phyloP scores from a whole-genome alignment of 1,284 basidiomycete genomes.

The Trametes polyzona region DNA sequence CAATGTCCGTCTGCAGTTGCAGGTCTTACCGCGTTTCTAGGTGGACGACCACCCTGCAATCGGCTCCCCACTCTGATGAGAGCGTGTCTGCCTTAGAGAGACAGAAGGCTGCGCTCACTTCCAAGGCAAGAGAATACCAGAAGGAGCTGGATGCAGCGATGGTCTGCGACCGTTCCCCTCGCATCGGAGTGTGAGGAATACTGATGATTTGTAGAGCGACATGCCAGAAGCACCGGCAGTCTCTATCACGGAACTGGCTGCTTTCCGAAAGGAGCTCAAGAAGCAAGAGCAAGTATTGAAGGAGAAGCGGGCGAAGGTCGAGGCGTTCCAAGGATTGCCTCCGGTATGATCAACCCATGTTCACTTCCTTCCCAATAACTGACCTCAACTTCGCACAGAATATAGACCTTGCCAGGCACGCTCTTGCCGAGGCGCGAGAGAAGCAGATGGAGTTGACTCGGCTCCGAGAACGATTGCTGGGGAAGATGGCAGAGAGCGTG shows the following conservation, averaged over 20 bases:
- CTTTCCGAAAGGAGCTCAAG: conserved; percentile 42
- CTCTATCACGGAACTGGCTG: conserved; percentile 42
- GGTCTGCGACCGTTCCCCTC: conserved; percentile 28
- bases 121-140: conserved; percentile 51
- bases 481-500: conserved; percentile 47
- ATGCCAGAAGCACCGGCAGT: conserved; percentile 38
- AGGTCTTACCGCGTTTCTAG: conserved; percentile 29
- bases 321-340: conserved; percentile 51
- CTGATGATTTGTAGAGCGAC: conserved; percentile 30
- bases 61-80: conserved; percentile 33
- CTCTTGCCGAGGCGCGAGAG: conserved; percentile 44
- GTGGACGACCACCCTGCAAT: conserved; percentile 40
- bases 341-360: conserved; percentile 38
- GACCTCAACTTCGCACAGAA: conserved; percentile 39
- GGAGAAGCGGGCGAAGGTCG: conserved; percentile 46
- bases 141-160: conserved; percentile 40
- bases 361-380: background rate
- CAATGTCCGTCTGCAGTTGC: background rate
- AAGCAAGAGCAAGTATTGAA: conserved; percentile 44
- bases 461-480: conserved; percentile 49
- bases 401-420: conserved; percentile 47
- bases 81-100: conserved; percentile 39
- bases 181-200: background rate
- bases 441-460: conserved; percentile 50
- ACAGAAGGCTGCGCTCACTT: conserved; percentile 41